phyloP scores from a whole-genome alignment of 805 yeast genomes.

The Saturnispora sanitii region DNA sequence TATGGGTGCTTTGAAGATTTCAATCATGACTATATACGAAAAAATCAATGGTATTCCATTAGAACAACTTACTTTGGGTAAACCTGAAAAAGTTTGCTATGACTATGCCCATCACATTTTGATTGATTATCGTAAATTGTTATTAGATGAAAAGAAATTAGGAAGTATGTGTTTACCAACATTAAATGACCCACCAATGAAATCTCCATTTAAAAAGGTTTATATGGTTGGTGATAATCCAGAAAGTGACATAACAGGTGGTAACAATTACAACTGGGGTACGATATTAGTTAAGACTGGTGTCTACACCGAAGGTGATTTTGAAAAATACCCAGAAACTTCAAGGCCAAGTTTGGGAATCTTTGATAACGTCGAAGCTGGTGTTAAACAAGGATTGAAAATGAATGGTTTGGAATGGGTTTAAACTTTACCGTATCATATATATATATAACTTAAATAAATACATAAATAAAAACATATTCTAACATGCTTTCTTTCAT shows the following conservation, averaged over 20 bases:
- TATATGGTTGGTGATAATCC: conserved; percentile 98
- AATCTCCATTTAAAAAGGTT: conserved; percentile 46
- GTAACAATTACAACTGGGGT: conserved; percentile 80
- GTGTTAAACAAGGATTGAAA: conserved; percentile 27
- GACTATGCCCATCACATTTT: conserved; percentile 73
- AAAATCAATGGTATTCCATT: conserved; percentile 32
- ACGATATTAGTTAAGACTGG: conserved; percentile 81
- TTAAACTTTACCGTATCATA: not conserved
- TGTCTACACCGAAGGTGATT: conserved; percentile 61
- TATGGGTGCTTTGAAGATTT: conserved; percentile 75
- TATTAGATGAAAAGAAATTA: conserved; percentile 15
- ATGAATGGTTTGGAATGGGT: conserved; percentile 13
- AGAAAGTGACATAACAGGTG: conserved; percentile 85
- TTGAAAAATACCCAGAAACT: conserved; percentile 19
- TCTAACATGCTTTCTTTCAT: not conserved
- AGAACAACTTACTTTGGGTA: conserved; percentile 58
- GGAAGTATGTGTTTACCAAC: conserved; percentile 30
- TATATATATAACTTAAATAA: not conserved
- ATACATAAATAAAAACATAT: not conserved
- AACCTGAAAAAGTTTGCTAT: conserved; percentile 71
- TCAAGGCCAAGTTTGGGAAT: conserved; percentile 43
- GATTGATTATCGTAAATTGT: conserved; percentile 40
- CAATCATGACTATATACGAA: conserved; percentile 49
- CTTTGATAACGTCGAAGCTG: conserved; percentile 38
- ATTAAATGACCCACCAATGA: conserved; percentile 31